Conservation (phyloP, 805 yeast genomes). For the Hanseniaspora lindneri region DNA sequence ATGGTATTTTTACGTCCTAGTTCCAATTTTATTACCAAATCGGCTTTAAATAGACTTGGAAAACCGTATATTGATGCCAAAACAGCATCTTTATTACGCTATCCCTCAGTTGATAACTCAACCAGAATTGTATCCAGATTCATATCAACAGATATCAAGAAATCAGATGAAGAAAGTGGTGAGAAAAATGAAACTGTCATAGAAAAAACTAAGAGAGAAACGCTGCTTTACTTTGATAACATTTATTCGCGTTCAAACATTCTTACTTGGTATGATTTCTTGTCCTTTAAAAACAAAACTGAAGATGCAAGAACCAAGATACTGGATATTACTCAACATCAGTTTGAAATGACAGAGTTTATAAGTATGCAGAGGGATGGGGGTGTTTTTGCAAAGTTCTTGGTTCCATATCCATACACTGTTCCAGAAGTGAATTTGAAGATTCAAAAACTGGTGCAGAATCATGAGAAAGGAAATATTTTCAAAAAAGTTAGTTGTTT, state of each 20-base stretch:
- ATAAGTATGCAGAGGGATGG: conserved; percentile 75
- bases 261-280: conserved; percentile 34
- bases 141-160: conserved; percentile 33
- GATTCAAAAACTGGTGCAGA: conserved; percentile 35
- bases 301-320: conserved; percentile 34
- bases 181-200: conserved; percentile 46
- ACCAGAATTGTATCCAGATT: too few relatives aligned
- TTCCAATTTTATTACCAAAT: too few relatives aligned
- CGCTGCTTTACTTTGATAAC: conserved; percentile 46
- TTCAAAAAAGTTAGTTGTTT: conserved; percentile 44
- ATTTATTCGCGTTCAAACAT: conserved; percentile 40
- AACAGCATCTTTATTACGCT: too few relatives aligned
- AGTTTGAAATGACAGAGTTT: conserved; percentile 42
- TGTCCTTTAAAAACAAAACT: conserved; percentile 29
- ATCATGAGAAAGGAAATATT: conserved; percentile 31
- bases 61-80: too few relatives aligned
- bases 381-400: conserved; percentile 79
- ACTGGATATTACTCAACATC: conserved; percentile 32
- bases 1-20: too few relatives aligned
- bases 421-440: conserved; percentile 42
- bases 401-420: conserved; percentile 42
- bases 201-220: conserved; percentile 37
- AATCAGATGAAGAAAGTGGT: conserved; percentile 39
- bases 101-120: too few relatives aligned
- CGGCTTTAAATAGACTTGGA: too few relatives aligned